Evolutionary conservation across 768 basidiomycete species (phyloP).

Genomic region (Solioccasus polychromus): DNA sequence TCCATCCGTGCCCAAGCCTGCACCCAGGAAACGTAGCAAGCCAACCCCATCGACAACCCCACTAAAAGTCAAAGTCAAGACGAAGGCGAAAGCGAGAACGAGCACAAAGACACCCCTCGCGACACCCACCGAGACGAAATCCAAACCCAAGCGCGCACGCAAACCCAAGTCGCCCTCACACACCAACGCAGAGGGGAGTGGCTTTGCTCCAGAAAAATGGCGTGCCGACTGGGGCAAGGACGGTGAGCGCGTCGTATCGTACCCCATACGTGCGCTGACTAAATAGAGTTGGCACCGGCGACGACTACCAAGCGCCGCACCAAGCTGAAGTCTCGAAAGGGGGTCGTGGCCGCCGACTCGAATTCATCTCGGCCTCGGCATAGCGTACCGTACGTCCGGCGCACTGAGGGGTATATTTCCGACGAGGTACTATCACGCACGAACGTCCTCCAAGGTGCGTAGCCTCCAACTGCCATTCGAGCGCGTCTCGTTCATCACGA

Average conservation of each 20-base stretch:
- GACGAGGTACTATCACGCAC: constrained; percentile 1
- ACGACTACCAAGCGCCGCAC: constrained; percentile 1
- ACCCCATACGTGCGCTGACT: neutral
- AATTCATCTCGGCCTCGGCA: constrained; percentile 19
- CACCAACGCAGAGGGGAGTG: neutral
- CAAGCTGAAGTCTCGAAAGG: constrained; percentile 6
- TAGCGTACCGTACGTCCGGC: constrained; percentile 24
- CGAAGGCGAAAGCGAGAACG: too few species aligned
- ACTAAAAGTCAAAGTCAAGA: too few species aligned
- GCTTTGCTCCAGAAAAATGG: constrained; percentile 14
- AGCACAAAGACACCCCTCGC: neutral
- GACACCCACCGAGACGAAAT: constrained; percentile 5
- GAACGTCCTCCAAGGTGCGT: constrained; percentile 20
- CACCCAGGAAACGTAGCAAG: too few species aligned
- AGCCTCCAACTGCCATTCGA: neutral
- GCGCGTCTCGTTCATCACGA: neutral
- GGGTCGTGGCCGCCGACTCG: neutral
- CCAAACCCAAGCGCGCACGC: constrained; percentile 4
- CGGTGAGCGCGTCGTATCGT: constrained; percentile 8
- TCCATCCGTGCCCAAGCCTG: too few species aligned
- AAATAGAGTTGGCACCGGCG: constrained; percentile 16
- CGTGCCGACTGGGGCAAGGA: constrained; percentile 21
- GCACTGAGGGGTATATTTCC: constrained; percentile 25
- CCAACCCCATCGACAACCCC: neutral
- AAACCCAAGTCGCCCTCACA: neutral